phyloP scores from a whole-genome alignment of 2,329 filamentous ascomycete genomes.

The Didymella keratinophila region DNA sequence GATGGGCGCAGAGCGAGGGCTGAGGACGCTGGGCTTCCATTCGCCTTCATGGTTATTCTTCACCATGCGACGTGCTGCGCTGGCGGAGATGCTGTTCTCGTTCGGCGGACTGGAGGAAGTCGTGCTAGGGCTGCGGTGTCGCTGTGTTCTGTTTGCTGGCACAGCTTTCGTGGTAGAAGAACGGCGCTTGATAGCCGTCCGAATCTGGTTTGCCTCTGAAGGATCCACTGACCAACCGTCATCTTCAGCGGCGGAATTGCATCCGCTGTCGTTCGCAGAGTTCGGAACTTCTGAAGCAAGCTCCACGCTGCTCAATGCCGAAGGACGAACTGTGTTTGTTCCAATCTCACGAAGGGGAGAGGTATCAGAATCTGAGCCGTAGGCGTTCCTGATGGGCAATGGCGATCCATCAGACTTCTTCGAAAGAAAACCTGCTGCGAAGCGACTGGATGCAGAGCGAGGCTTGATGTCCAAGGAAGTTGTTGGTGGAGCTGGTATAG shows the following conservation, averaged over 20 bases:
- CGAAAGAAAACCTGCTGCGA: slow-evolving; percentile 87
- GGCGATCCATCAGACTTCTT: slow-evolving; percentile 71
- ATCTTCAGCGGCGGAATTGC: slow-evolving; percentile 55
- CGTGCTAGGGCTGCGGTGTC: slow-evolving; percentile 64
- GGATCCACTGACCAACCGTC: slow-evolving; percentile 59
- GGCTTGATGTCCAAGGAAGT: slow-evolving; percentile 67
- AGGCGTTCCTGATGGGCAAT: slow-evolving; percentile 63
- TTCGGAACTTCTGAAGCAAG: slow-evolving; percentile 35
- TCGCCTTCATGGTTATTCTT: slow-evolving; percentile 66
- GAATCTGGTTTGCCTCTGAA: slow-evolving; percentile 62
- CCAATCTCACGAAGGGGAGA: slow-evolving; percentile 57
- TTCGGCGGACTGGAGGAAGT: slow-evolving; percentile 61
- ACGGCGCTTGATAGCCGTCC: slow-evolving; percentile 63
- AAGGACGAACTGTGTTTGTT: slow-evolving; percentile 54
- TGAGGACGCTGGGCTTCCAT: slow-evolving; percentile 65
- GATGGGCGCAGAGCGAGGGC: slow-evolving; percentile 67
- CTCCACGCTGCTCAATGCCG: slow-evolving; percentile 64
- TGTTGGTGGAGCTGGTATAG: slow-evolving; percentile 63
- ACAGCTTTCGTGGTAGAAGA: slow-evolving; percentile 56
- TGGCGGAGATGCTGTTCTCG: slow-evolving; percentile 67
- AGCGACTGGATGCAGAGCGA: slow-evolving; percentile 67
- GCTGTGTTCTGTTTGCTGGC: slow-evolving; percentile 54
- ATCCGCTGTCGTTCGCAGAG: slow-evolving; percentile 43
- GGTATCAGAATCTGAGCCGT: slow-evolving; percentile 66
- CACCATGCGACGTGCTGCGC: slow-evolving; percentile 72